Base-by-base conservation (phyloP, 495 filamentous ascomycete genomes). In the Mytilinidion resinicola region DNA sequence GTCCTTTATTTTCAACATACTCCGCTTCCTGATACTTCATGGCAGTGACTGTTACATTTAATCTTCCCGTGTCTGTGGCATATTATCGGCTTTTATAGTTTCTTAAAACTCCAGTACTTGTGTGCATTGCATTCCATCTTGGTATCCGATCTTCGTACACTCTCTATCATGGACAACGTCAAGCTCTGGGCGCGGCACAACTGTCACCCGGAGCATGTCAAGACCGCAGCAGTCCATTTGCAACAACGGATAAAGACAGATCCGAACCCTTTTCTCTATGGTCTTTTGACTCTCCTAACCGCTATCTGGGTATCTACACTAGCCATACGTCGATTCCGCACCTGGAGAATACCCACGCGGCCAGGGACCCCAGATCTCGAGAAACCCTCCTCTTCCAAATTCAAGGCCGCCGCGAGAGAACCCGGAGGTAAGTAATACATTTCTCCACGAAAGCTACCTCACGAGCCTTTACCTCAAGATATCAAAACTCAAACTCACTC, bases 311-410 rank as follows among this genome's bases (percentile, higher is more conserved):
- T 35, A 3, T 47, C 25, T 20, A 12, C 47, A 17, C 25, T 53
- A 41, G 8, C 53, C 30, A 41, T 36, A 19, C 37, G 51, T 2
- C 48, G 41, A 6, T 34, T 57, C 11, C 55, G 51, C 36, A 37
- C 7, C 1, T 38, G 57, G 30, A 48, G 46, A 20, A 48, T 30
- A 10, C 10, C 21, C 51, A 17, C 15, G 8, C 46, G 56, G 44
- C 51, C 61, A 9, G 46, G 67, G 3, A 67, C 65, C 11, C 66
- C 65, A 3, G 67, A 74, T 50, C 62, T 69, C n/a, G 69, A 74
- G 57, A 73, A 71, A 57, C 55, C 62, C 25, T 36, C 53, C 5
- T 61, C 55, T 30, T 39, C 41, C 7, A 59, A 46, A 20, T 57
- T 59, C 50, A 69, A 69, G 42, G 9, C 53, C 25, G 50, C 69